Conservation (phyloP, 2,329 filamentous ascomycete species). For the Ilyonectria destructans region DNA sequence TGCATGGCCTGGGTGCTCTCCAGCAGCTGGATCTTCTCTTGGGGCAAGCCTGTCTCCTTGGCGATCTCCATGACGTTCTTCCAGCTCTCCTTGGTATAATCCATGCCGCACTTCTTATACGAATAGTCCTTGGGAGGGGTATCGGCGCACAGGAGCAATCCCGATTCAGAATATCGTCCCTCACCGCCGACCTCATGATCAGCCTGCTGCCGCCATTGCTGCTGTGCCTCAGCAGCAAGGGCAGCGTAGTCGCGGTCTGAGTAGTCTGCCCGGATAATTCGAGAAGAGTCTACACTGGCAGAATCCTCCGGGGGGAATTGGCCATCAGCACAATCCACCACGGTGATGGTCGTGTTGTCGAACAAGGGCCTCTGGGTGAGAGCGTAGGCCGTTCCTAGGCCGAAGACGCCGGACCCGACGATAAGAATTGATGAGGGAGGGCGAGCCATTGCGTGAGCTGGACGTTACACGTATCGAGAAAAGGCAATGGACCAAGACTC, state of each 20-base stretch:
- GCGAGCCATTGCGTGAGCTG: conserved; percentile 48
- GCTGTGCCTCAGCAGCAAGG: conserved; percentile 81
- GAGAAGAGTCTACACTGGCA: conserved; percentile 75
- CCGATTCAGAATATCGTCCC: conserved; percentile 80
- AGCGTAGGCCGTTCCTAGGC: conserved; percentile 75
- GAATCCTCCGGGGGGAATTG: conserved; percentile 75
- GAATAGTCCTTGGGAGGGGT: conserved; percentile 52
- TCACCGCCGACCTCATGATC: conserved; percentile 72
- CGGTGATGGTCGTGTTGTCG: conserved; percentile 68
- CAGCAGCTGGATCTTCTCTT: conserved; percentile 62
- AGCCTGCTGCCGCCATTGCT: conserved; percentile 76
- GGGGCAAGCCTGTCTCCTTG: conserved; percentile 55
- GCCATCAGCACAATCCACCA: conserved; percentile 70
- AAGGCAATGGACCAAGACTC: conserved; percentile 23
- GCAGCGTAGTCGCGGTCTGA: conserved; percentile 83
- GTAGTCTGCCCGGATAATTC: conserved; percentile 84
- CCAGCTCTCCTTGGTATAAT: conserved; percentile 74
- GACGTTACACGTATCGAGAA: conserved; percentile 26
- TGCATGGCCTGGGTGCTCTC: conserved; percentile 63
- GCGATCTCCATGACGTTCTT: conserved; percentile 72
- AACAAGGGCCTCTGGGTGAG: conserved; percentile 76
- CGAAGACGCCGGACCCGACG: conserved; percentile 78
- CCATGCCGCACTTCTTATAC: conserved; percentile 63
- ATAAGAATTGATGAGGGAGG: conserved; percentile 73
- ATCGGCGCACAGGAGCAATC: conserved; percentile 77